Evolutionary conservation across 1,139 yeast genomes (phyloP), one percentile per base, ranked within the genome.

Genomic region (Taphrina deformans): DNA sequence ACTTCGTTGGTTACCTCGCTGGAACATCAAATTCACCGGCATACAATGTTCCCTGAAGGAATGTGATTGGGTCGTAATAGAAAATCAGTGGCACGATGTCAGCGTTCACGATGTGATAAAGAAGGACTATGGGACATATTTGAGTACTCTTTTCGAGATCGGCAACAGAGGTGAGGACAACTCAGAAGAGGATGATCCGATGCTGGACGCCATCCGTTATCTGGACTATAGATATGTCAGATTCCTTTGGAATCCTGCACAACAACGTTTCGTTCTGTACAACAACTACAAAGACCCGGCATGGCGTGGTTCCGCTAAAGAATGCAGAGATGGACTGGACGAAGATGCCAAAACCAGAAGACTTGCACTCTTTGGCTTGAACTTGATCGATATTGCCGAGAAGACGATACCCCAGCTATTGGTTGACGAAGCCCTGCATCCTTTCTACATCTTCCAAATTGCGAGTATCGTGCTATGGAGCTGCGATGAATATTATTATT

Each of bases 11-110:
- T 73, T 89, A 50, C 98, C 99, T 0, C 80, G 85, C 56, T 85
- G 85, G 74, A 80, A 89, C 69, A 84, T 93, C 58, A 80, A 81
- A 62, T 77, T 90, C 68, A 79, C 84, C 77, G 98, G 97, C 2
- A 77, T 77, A 21, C 81, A 80, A 35, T 80, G 83, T 6, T 86
- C 96, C 0, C 79, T 95, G 68, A 97, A 91, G 0, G 80, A 81
- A 67, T 88, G 97, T 38, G 96, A 90, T 71, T 90, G 97, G 96
- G 88, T 93, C 44, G 96, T 91, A 18, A 81, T 95, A 51, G 99
- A 93, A 73, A 95, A 90, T 71, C 97, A 92, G 74, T 88, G 85
- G 80, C 98, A 97, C 33, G 96, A 90, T 71, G 80, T 93, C 69
- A 80, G 83, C 29, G 82, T 87, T 16, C 82, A 84, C 3, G 75